phyloP scores from a whole-genome alignment of 2,329 filamentous ascomycete species.

The Hymenoscyphus scutula region DNA sequence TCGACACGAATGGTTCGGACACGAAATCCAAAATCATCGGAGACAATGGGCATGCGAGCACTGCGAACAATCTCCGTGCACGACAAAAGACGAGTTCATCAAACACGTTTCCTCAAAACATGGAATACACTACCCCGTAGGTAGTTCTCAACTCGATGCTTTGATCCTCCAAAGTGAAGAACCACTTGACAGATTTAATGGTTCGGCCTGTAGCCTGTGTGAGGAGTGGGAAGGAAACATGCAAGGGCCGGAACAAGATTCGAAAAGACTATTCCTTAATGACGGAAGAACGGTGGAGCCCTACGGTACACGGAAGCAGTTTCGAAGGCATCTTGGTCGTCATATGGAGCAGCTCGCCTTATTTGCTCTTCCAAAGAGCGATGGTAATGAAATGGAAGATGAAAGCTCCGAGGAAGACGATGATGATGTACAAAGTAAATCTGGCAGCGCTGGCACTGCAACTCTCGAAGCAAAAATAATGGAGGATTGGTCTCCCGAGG shows the following conservation, averaged over 20 bases:
- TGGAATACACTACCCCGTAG: constrained; percentile 5
- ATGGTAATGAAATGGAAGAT: constrained; percentile 8
- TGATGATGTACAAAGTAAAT: background rate
- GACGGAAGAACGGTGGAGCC: constrained; percentile 14
- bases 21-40: constrained; percentile 36
- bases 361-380: constrained; percentile 21
- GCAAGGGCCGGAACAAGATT: constrained; percentile 11
- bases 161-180: constrained; percentile 30
- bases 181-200: constrained; percentile 23
- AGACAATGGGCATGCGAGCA: constrained; percentile 31
- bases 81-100: constrained; percentile 15
- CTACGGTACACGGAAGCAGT: constrained; percentile 23
- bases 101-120: constrained; percentile 21
- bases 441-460: background rate
- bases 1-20: constrained; percentile 35
- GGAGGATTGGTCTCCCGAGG: constrained; percentile 85
- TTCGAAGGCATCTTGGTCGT: constrained; percentile 26
- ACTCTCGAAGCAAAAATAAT: background rate
- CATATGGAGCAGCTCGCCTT: constrained; percentile 32
- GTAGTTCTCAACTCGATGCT: constrained; percentile 22
- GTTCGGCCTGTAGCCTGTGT: constrained; percentile 34
- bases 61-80: constrained; percentile 21
- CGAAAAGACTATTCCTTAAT: constrained; percentile 15
- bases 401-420: constrained; percentile 5
- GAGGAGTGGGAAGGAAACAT: constrained; percentile 32